Evolutionary conservation across 2,329 filamentous ascomycete species (phyloP).

Genomic region (Raffaelea arxii): DNA sequence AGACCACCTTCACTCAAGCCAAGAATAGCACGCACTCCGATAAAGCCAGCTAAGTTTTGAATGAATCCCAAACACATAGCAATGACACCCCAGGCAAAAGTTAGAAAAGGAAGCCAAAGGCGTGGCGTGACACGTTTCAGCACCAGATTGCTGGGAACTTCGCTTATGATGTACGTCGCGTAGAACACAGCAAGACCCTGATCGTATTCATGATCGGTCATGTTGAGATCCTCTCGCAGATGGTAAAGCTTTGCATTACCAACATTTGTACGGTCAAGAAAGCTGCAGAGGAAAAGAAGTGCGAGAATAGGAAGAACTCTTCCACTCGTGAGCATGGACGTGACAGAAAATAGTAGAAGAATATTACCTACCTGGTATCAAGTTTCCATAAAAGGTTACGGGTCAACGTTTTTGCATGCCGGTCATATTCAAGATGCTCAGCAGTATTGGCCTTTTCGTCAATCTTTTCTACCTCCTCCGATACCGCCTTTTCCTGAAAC

Average conservation of each 20-base stretch:
- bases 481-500: no score
- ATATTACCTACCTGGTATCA: no score
- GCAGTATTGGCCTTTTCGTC: no score
- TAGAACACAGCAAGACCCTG: constrained; percentile 57
- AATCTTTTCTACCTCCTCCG: no score
- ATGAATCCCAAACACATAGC: constrained; percentile 42
- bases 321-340: no score
- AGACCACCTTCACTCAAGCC: constrained; percentile 38
- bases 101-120: constrained; percentile 48
- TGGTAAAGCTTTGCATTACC: constrained; percentile 60
- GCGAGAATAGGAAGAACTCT: constrained; percentile 49
- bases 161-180: constrained; percentile 49
- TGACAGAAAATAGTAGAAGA: no score
- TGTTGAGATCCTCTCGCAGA: constrained; percentile 46
- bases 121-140: constrained; percentile 49
- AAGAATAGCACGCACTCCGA: constrained; percentile 24
- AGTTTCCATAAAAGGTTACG: no score
- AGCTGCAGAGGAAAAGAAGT: constrained; percentile 55
- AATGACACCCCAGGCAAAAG: constrained; percentile 44
- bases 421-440: no score
- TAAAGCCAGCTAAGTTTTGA: constrained; percentile 38
- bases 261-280: constrained; percentile 61
- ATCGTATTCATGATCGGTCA: constrained; percentile 54
- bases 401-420: no score
- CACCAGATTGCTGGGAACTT: constrained; percentile 54